A percentile compares a stretch with the other conserved stretches of the same genome.
These are phyloP conservation scores for Nyctanthes arbortristis DNA, from an alignment of 257 asterid genomes.

Conservation along the genomic window DNA sequence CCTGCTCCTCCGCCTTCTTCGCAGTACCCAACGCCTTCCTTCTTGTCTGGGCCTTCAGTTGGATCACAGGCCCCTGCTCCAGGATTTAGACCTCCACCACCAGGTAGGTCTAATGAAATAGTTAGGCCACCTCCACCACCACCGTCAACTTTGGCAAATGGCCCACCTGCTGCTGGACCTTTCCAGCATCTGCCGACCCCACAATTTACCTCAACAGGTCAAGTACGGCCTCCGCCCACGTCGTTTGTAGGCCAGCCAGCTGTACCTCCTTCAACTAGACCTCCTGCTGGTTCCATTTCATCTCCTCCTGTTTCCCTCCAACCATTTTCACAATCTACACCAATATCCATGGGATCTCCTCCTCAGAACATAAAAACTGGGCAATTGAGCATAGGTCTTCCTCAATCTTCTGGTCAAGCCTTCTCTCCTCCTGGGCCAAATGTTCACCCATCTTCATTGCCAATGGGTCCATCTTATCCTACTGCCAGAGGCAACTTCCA, in stretches of 20 bases:
- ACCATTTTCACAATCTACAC: slow-evolving; percentile 50
- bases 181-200: slow-evolving; percentile 61
- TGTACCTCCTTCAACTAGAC: slow-evolving; percentile 54
- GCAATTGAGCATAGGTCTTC: slow-evolving; percentile 42
- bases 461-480: slow-evolving; percentile 51
- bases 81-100: slow-evolving; percentile 46
- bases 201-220: slow-evolving; percentile 43
- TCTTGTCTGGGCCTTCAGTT: slow-evolving; percentile 43
- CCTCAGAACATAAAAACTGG: slow-evolving; percentile 51
- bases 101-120: slow-evolving; percentile 48
- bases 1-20: slow-evolving; percentile 40
- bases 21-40: slow-evolving; percentile 42
- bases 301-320: slow-evolving; percentile 39
- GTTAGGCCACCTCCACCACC: slow-evolving; percentile 54
- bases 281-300: slow-evolving; percentile 41
- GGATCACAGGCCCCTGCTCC: slow-evolving; percentile 49
- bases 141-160: slow-evolving; percentile 49
- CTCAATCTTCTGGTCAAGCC: slow-evolving; percentile 40
- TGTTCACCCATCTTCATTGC: slow-evolving; percentile 66
- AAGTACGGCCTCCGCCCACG: slow-evolving; percentile 44
- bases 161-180: slow-evolving; percentile 54
- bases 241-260: slow-evolving; percentile 53
- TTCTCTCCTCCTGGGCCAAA: slow-evolving; percentile 47
- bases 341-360: slow-evolving; percentile 64
- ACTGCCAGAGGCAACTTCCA: slow-evolving; percentile 53